Conservation (phyloP, 257 asterid species). For the Salvia miltiorrhiza region DNA sequence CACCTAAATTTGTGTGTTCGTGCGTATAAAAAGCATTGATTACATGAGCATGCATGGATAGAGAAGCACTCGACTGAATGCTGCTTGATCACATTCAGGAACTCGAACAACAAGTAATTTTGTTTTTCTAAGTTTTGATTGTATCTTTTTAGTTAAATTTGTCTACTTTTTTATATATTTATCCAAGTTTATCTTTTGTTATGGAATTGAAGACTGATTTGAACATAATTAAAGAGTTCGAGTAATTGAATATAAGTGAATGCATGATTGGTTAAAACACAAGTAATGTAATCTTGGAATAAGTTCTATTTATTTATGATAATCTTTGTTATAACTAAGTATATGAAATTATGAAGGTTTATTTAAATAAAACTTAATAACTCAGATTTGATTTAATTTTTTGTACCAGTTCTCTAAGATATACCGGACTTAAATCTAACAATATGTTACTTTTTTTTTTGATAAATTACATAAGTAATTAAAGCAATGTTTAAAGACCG, state of each 20-base stretch:
- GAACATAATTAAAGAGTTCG: background rate
- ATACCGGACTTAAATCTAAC: background rate
- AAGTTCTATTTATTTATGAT: background rate
- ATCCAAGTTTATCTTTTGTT: background rate
- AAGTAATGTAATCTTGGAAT: background rate
- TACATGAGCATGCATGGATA: constrained; percentile 24
- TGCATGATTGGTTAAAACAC: background rate
- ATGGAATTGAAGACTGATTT: constrained; percentile 6
- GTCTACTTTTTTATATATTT: background rate
- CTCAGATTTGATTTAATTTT: background rate
- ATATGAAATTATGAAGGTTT: background rate
- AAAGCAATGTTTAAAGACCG: no score
- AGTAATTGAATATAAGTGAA: constrained; percentile 6
- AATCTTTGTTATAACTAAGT: background rate
- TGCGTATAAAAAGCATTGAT: constrained; percentile 26
- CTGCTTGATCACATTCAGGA: constrained; percentile 27
- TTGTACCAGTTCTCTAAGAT: background rate
- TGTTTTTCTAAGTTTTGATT: background rate
- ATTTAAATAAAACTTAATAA: background rate
- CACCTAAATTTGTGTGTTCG: constrained; percentile 15
- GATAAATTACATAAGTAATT: no score
- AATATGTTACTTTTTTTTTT: no score
- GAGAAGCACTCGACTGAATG: constrained; percentile 28
- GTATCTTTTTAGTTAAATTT: background rate
- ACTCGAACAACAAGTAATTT: constrained; percentile 34